phyloP scores from a whole-genome alignment of 2,329 filamentous ascomycete genomes.

The Neofusicoccum cordaticola region DNA sequence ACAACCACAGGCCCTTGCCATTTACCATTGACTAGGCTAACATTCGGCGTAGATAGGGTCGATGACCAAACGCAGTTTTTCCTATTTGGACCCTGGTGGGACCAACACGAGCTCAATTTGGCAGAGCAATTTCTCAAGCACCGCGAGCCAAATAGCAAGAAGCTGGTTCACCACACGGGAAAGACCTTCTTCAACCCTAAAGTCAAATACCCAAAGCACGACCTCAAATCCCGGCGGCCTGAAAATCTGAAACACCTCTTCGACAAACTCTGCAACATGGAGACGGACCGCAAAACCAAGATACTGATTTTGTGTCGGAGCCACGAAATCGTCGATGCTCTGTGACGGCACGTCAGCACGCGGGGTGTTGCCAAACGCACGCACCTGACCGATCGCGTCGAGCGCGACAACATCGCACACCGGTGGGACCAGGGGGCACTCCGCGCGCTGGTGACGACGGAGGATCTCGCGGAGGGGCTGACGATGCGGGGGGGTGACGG shows the following conservation, averaged over 20 bases:
- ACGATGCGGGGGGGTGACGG: background rate
- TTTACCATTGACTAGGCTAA: background rate
- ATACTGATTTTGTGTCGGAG: background rate
- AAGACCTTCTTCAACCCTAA: background rate
- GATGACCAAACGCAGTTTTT: background rate
- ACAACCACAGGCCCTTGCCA: too few species aligned
- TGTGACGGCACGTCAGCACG: background rate
- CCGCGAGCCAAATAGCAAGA: background rate
- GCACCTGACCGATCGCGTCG: background rate
- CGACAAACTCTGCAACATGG: background rate
- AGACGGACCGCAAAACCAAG: background rate
- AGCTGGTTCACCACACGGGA: background rate
- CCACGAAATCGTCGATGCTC: background rate
- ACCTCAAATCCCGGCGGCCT: background rate
- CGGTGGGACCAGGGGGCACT: background rate
- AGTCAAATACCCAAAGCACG: background rate
- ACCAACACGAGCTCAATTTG: background rate
- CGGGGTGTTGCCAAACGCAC: background rate
- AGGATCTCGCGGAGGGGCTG: background rate
- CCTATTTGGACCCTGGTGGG: background rate
- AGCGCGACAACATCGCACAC: background rate
- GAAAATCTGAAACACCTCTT: background rate
- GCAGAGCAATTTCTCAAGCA: background rate
- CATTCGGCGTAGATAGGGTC: background rate
- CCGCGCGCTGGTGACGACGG: background rate